Base-by-base conservation (phyloP, 2,329 filamentous ascomycete species). In the Aspergillus melleus region DNA sequence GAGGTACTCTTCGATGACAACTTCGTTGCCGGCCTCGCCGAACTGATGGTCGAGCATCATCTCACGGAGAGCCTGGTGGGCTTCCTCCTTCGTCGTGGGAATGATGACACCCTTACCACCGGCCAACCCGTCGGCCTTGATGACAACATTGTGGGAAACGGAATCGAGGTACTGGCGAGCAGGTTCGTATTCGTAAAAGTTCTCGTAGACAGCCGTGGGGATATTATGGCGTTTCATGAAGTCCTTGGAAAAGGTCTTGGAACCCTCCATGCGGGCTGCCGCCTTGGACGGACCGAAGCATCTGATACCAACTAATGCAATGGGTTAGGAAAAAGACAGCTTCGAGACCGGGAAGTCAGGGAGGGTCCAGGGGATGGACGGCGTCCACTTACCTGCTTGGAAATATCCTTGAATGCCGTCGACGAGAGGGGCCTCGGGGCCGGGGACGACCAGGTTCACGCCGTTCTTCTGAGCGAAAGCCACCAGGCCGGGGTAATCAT, bases 31-130 rank as follows among this genome's bases (percentile, higher is more conserved):
- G 16, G 94, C 94, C 50, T 84, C 80, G 16, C 94, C 94, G 71
- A 98, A 99, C 57, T 92, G 90, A 71, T 86, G 89, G 70, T 91
- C 86, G 42, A 94, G 79, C 94, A 99, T 98, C 68, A 98, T 96
- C 64, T 92, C 88, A 72, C 89, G 89, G 54, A 99, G 83, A 0
- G 90, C 94, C 52, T 85, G 80, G 64, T 90, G 88, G 54, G 93
- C 94, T 77, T 98, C 93, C 63, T 91, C 85, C 75, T 91, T 93
- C 30, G 85, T 88, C 59, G 86, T 81, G 3, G 93, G 93, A 64
- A 97, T 90, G 55, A 98, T 91, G 61, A 99, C 95, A 65, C 95
- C 95, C 79, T 99, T 99, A 52, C 95, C 95, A 60, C 91, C 95
- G 30, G 95, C 95, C 55, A 98, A 82, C 16, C 95, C 95, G 55